A percentile compares a stretch with the other conserved stretches of the same genome.
Evolutionary conservation across 306 rosid species (phyloP).

Genomic region (Delonix regia): DNA sequence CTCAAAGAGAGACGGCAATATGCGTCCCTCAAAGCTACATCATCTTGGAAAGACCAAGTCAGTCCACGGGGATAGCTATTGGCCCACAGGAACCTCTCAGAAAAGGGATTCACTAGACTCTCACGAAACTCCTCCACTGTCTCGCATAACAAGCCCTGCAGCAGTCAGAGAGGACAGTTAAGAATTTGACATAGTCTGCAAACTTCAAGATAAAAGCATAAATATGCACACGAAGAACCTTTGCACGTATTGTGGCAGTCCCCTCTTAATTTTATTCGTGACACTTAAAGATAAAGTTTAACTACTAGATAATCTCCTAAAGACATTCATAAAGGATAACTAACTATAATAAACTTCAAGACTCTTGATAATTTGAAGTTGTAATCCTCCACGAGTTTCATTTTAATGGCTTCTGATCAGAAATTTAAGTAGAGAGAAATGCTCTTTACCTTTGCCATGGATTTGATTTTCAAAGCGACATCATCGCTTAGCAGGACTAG

Average conservation of each 20-base stretch:
- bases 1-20: slow-evolving; percentile 43
- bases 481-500: slow-evolving; percentile 69
- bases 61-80: slow-evolving; percentile 75
- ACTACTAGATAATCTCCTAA: too few relatives aligned
- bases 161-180: slow-evolving; percentile 17
- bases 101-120: slow-evolving; percentile 77
- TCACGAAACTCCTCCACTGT: slow-evolving; percentile 61
- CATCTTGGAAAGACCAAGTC: slow-evolving; percentile 69
- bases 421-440: background rate
- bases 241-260: too few relatives aligned
- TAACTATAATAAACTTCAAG: too few relatives aligned
- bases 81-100: slow-evolving; percentile 78
- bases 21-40: slow-evolving; percentile 54
- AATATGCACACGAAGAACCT: too few relatives aligned
- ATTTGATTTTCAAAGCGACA: slow-evolving; percentile 65
- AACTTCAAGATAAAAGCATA: too few relatives aligned
- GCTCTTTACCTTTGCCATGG: slow-evolving; percentile 79
- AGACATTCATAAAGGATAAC: too few relatives aligned
- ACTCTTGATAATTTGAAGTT: too few relatives aligned
- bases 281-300: too few relatives aligned
- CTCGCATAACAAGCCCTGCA: slow-evolving; percentile 77
- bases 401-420: background rate
- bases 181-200: background rate
- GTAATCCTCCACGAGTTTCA: too few relatives aligned
- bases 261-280: too few relatives aligned